Base-by-base conservation (phyloP, 495 filamentous ascomycete genomes). In the Glutinoglossum americanum region DNA sequence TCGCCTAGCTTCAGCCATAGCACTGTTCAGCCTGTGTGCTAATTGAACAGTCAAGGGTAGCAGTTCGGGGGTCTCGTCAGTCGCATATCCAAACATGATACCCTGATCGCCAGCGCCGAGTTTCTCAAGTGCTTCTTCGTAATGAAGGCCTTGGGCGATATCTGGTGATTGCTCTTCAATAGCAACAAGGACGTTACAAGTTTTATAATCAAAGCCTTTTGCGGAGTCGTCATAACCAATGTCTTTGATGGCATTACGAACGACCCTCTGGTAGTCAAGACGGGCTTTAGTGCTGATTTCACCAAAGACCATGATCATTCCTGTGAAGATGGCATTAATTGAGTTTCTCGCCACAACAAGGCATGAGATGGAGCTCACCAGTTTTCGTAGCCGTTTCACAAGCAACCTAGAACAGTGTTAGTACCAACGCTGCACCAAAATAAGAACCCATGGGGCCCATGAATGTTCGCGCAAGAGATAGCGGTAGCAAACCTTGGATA, bases 151-250 rank as follows among this genome's bases (percentile, higher is more conserved):
- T 73, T 96, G 90, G 64, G 92, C 92, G 65, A 98, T 98, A 76
- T 98, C 92, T 62, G 90, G 85, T 59, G 90, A 96, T 74, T 98
- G 92, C 74, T 98, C 83, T 82, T 98, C 92, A 73, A 98, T 96
- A 76, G 90, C 92, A 65, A 96, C 89, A 63, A 97, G 77, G 64
- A 98, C 81, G 77, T 96, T 97, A 78, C 85, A 89, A 64, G 92
- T 98, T 83, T 97, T 97, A 85, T 95, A 95, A 76, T 98, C 92
- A 77, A 98, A 98, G 48, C 92, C 92, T 80, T 98, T 98, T 67
- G 80, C 79, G 56, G 90, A 96, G 70, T 81, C 77, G 76, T 98
- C 92, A 70, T 97, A 98, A 62, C 92, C 92, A 67, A 98, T 98
- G 64, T 94, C 92, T 80, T 94, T 88, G 80, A 98, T 90, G 67